A percentile compares a stretch with the other conserved stretches of the same genome.
Evolutionary conservation across 2,329 filamentous ascomycete species (phyloP).

Genomic region (Fusarium solani-melongenae): DNA sequence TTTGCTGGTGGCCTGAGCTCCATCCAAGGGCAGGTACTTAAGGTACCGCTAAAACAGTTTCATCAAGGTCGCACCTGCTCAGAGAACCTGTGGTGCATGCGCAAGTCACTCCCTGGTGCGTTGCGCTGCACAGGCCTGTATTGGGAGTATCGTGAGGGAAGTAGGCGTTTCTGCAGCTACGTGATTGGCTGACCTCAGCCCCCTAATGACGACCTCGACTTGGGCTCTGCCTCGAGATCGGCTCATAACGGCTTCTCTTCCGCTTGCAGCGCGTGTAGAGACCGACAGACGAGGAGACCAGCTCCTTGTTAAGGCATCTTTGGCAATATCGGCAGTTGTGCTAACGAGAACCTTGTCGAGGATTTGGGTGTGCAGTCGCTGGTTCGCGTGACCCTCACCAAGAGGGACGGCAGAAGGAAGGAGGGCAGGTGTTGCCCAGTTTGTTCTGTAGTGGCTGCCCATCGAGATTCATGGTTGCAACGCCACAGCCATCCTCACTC

Average conservation of each 20-base stretch:
- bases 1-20: not conserved
- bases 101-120: constrained; percentile 5
- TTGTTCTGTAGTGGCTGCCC: constrained; percentile 7
- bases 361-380: not conserved
- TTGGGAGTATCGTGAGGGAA: constrained; percentile 21
- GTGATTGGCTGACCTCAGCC: constrained; percentile 30
- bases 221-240: constrained; percentile 14
- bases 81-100: constrained; percentile 36
- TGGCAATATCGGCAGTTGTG: not conserved
- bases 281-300: not conserved
- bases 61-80: constrained; percentile 6
- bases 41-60: constrained; percentile 2
- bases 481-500: not conserved
- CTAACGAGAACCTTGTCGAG: not conserved
- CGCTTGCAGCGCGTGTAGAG: not conserved
- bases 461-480: constrained; percentile 20
- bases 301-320: not conserved
- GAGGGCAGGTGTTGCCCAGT: not conserved
- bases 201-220: constrained; percentile 38
- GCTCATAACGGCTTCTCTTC: constrained; percentile 16
- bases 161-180: constrained; percentile 12
- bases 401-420: not conserved
- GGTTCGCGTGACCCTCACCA: not conserved
- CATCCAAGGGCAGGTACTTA: not conserved
- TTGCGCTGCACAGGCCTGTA: constrained; percentile 29